Percentiles rank a stretch among this genome's conserved stretches.
Evolutionary conservation across 179 eudicot genomes (phyloP).

Genomic region (Dionaea muscipula): DNA sequence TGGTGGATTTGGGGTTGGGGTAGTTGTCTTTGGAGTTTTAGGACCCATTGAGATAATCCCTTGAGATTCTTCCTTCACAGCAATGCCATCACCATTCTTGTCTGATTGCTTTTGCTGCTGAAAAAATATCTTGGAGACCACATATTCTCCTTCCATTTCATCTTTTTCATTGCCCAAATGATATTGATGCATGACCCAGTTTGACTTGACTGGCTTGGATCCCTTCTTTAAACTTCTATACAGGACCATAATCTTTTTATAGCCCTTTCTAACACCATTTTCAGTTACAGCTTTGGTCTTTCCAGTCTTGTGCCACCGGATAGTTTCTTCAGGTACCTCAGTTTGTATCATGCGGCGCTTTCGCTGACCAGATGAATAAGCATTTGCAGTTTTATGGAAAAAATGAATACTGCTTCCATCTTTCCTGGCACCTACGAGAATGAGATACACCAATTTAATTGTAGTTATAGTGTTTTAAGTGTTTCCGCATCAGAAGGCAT

Average conservation of each 20-base stretch:
- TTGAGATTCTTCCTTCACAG: slow-evolving; percentile 19
- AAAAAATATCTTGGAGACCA: slow-evolving; percentile 62
- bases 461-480: too few relatives aligned
- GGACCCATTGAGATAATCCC: slow-evolving; percentile 28
- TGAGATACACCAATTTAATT: neutral
- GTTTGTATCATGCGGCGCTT: slow-evolving; percentile 60
- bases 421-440: slow-evolving; percentile 45
- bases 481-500: too few relatives aligned
- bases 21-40: slow-evolving; percentile 44
- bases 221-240: slow-evolving; percentile 44
- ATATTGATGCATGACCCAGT: slow-evolving; percentile 98
- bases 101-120: slow-evolving; percentile 38
- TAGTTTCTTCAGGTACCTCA: slow-evolving; percentile 25
- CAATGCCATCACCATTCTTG: slow-evolving; percentile 13
- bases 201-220: slow-evolving; percentile 53
- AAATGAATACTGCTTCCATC: slow-evolving; percentile 62
- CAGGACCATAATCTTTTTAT: slow-evolving; percentile 85
- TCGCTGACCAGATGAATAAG: slow-evolving; percentile 61
- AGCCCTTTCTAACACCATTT: slow-evolving; percentile 59
- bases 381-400: slow-evolving; percentile 56
- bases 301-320: slow-evolving; percentile 97
- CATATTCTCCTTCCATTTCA: slow-evolving; percentile 65
- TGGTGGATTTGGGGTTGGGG: slow-evolving; percentile 47
- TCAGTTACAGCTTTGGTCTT: slow-evolving; percentile 54
- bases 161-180: slow-evolving; percentile 67